Base-by-base conservation (phyloP, 495 filamentous ascomycete genomes). In the Sporormia fimetaria region DNA sequence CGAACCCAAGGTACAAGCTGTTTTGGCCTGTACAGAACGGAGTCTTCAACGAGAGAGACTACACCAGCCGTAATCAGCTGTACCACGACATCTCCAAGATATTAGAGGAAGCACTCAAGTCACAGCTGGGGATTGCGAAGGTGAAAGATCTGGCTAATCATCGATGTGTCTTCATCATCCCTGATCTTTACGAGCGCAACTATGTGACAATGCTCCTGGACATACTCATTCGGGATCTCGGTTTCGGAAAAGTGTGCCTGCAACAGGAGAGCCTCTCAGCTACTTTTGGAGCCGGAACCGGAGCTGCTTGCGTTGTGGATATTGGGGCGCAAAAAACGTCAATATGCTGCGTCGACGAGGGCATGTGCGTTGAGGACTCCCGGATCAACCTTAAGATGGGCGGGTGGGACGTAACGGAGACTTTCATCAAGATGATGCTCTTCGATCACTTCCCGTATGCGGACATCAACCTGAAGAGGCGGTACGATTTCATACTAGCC, bases 251-350 rank as follows among this genome's bases (percentile, higher is more conserved):
- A 23, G 76, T 94, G 30, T 87, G 81, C 56, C 90, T 98, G 51
- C 87, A 95, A 33, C 90, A 98, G 54, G 90, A 98, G 63, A 92
- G 85, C 42, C 68, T 95, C 44, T 86, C 87, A 3, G 92, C 87
- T 12, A 87, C 84, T 0, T 98, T 92, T 57, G 90, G 90, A n/a
- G 92, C 87, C 9, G 90, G 92, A 1, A 94, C 86, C 52, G 86
- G 85, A 4, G 82, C 75, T 28, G 82, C 83, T 12, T 96, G 92
- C 56, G 85, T 98, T 40, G 87, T 98, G 4, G 90, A 98, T 58
- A 81, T 96, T 28, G 90, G 90, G 12, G 92, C 90, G 2, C 87
- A 96, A 63, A 98, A 98, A 68, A 96, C 90, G 3, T 94, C 92
- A 1, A 85, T 98, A 25, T 87, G 86, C 52, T 98, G 90, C 54